Percentiles rank a stretch among this genome's conserved stretches.
Evolutionary conservation across 495 filamentous ascomycete genomes (phyloP).

Genomic region (Penicillium verhagenii): DNA sequence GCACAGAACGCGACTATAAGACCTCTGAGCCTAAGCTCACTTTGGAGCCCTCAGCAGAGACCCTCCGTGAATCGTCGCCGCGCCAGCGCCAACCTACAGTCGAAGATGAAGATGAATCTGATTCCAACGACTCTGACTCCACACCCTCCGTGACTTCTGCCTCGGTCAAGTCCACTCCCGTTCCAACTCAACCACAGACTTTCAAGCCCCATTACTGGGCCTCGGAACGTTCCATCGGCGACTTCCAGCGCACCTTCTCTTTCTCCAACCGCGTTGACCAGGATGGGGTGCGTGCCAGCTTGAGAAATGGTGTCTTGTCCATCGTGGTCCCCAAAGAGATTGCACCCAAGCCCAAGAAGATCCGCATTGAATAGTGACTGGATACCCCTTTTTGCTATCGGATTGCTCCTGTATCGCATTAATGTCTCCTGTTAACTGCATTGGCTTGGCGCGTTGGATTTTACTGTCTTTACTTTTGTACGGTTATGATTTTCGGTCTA

Average conservation of each 20-base stretch:
- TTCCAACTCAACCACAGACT: slow-evolving; percentile 21
- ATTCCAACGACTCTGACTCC: slow-evolving; percentile 22
- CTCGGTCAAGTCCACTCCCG: slow-evolving; percentile 7
- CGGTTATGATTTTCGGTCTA: not conserved
- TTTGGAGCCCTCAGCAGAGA: not conserved
- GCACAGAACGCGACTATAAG: slow-evolving; percentile 56
- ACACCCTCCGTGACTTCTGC: no score
- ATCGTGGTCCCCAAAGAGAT: slow-evolving; percentile 6
- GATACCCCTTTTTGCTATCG: not conserved
- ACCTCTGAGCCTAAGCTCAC: slow-evolving; percentile 26
- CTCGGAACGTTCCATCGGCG: slow-evolving; percentile 74
- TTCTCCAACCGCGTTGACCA: slow-evolving; percentile 77
- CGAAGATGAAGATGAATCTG: slow-evolving; percentile 57
- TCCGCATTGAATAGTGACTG: slow-evolving; percentile 1
- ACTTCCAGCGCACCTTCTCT: slow-evolving; percentile 75
- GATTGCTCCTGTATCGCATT: not conserved
- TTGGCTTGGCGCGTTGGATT: not conserved
- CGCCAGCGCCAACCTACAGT: slow-evolving; percentile 54
- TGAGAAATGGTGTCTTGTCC: slow-evolving; percentile 45
- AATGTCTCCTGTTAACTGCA: not conserved
- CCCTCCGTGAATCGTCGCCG: not conserved
- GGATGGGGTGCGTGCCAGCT: slow-evolving; percentile 68
- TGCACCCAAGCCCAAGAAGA: slow-evolving; percentile 5
- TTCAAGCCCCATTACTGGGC: slow-evolving; percentile 69
- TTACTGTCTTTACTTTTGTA: not conserved